Evolutionary conservation across 164 flowering plant genomes (phyloP), one percentile per base, ranked within the genome.

Genomic region (Tetrastigma voinierianum): DNA sequence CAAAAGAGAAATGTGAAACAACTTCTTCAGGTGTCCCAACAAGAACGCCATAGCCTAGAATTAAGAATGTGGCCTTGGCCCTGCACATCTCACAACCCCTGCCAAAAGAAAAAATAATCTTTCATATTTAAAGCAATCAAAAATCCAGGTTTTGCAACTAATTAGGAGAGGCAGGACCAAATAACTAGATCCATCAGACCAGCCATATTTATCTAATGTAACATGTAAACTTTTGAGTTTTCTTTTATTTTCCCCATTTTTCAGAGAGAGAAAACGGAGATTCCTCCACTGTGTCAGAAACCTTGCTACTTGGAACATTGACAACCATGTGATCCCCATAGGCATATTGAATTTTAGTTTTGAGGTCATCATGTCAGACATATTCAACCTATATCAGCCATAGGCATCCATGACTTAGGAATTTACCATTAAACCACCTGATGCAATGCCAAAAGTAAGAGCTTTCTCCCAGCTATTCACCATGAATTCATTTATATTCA

Each of bases 21-120:
- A 96, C 93, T 68, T 95, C 98, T 78, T 95, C 98, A 44, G 98
- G 98, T 21, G 98, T 95, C 68, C 98, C 96, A 21, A 91, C 97
- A 46, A 90, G 93, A 67, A 95, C 97, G 21, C 98, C 98, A 62
- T 95, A 97, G 32, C 98, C 98, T 24, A 95, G n/a, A 83, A 75
- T 91, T 95, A 52, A 95, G 92, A 62, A 95, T 91, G 78, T 95
- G 98, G 2, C 98, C 70, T 76, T 32, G 85, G 82, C 48, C 98
- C 98, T 24, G 98, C 98, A 81, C 90, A 81, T 70, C 65, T 85
- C 70, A 91, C 96, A 70, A 95, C 97, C 87, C n/a, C 98, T 93
- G 92, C 59, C 69, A 78, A 57, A 74, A n/a, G n/a, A n/a, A n/a
- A 4, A 11, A 18, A 59, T 23, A n/a, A n/a, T 32, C 2, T 8